Conservation (phyloP, 176 grass and related monocot genomes). For the Oryza nivara region DNA sequence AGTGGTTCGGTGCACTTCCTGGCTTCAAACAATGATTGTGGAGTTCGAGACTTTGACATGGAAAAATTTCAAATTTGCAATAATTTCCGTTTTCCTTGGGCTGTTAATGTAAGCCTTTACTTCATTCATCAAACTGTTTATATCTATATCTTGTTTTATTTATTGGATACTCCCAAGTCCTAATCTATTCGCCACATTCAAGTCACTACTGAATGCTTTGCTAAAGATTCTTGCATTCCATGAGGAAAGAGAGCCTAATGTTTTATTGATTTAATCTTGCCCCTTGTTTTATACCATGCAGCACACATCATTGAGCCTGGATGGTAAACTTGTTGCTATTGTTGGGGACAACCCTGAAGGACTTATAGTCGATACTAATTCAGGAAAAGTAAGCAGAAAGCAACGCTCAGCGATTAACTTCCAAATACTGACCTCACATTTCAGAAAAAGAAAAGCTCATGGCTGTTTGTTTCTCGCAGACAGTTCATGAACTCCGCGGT, state of each 20-base stretch:
- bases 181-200: neutral
- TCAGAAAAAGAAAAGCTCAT: conserved; percentile 27
- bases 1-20: conserved; percentile 80
- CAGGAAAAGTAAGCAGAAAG: conserved; percentile 63
- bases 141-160: neutral
- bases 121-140: conserved; percentile 6
- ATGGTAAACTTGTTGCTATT: conserved; percentile 71
- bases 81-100: conserved; percentile 66
- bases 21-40: conserved; percentile 78
- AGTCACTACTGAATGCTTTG: neutral
- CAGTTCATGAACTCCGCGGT: conserved; percentile 57
- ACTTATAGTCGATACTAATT: conserved; percentile 62
- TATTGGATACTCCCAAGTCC: conserved; percentile 5
- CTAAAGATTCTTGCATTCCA: neutral
- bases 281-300: conserved; percentile 44
- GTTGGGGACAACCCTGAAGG: conserved; percentile 74
- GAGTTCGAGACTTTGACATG: conserved; percentile 76
- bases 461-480: conserved; percentile 40
- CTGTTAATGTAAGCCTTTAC: conserved; percentile 67
- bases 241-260: neutral
- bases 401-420: neutral
- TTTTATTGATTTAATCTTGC: conserved; percentile 28
- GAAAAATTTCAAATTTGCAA: conserved; percentile 79
- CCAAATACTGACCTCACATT: neutral
- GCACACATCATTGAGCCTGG: conserved; percentile 74